A percentile compares a stretch with the other conserved stretches of the same genome.
phyloP scores from a whole-genome alignment of 176 grass and related monocot genomes.

The Raddia guianensis region DNA sequence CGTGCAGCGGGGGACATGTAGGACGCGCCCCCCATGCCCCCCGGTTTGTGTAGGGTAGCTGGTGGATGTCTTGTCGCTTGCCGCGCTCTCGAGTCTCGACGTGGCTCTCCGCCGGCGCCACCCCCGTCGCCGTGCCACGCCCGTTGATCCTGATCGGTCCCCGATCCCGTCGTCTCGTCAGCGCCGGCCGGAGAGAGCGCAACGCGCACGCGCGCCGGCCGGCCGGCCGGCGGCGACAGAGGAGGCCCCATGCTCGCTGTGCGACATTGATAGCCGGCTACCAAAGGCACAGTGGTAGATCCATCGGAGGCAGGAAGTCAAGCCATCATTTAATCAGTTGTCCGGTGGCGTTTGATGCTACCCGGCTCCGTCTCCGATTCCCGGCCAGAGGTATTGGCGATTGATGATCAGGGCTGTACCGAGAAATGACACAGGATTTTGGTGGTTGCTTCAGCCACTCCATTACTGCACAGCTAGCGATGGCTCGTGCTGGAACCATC shows the following conservation, averaged over 20 bases:
- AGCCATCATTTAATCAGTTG: constrained; percentile 46
- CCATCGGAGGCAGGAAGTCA: constrained; percentile 48
- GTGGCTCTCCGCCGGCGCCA: constrained; percentile 4
- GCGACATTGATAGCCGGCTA: constrained; percentile 43
- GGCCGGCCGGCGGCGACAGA: constrained; percentile 14
- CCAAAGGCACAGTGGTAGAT: constrained; percentile 24
- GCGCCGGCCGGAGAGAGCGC: neutral
- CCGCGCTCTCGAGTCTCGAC: constrained; percentile 11
- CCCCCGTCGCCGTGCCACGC: neutral
- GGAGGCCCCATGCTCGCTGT: constrained; percentile 33
- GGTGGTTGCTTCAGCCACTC: constrained; percentile 41
- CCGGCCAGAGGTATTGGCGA: constrained; percentile 2
- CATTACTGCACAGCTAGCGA: neutral
- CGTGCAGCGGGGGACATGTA: constrained; percentile 36
- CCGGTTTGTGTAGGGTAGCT: constrained; percentile 29
- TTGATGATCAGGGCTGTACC: constrained; percentile 39
- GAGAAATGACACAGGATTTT: constrained; percentile 38
- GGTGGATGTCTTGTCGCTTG: constrained; percentile 25
- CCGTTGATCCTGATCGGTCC: neutral
- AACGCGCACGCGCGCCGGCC: neutral
- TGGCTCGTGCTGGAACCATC: constrained; percentile 18
- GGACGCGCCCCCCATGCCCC: constrained; percentile 26
- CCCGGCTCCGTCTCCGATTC: constrained; percentile 4
- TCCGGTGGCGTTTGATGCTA: constrained; percentile 28
- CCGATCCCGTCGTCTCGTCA: neutral